Conservation (phyloP, 106 monocot species). For the Hemerocallis citrina region DNA sequence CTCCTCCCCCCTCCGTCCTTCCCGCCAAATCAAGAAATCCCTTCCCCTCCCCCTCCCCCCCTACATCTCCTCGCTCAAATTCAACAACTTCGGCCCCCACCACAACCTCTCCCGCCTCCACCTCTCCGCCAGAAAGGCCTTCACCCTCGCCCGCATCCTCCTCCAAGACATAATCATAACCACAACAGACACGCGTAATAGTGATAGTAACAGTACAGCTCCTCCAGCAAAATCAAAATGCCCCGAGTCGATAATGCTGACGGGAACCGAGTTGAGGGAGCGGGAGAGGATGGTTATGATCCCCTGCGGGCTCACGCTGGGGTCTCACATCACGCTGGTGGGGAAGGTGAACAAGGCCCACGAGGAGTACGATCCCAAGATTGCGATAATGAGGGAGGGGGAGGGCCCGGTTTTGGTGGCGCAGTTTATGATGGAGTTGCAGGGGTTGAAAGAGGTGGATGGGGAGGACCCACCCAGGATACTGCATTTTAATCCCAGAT, state of each 20-base stretch:
- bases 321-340: slow-evolving; percentile 79
- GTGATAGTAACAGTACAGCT: neutral
- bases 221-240: slow-evolving; percentile 16
- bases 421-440: slow-evolving; percentile 98
- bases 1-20: slow-evolving; percentile 1
- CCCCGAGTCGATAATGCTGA: slow-evolving; percentile 29
- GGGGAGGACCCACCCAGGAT: slow-evolving; percentile 94
- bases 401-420: slow-evolving; percentile 67
- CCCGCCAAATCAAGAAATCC: neutral
- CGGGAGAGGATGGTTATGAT: slow-evolving; percentile 43
- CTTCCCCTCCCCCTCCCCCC: slow-evolving; percentile 1
- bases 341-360: slow-evolving; percentile 52
- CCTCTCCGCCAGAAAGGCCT: slow-evolving; percentile 46
- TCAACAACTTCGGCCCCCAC: slow-evolving; percentile 10
- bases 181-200: no score
- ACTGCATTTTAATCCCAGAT: slow-evolving; percentile 84
- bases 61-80: slow-evolving; percentile 24
- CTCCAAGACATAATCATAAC: slow-evolving; percentile 5
- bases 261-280: slow-evolving; percentile 21
- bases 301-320: slow-evolving; percentile 85
- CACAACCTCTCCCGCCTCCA: slow-evolving; percentile 53
- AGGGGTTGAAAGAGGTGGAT: slow-evolving; percentile 83
- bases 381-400: slow-evolving; percentile 45
- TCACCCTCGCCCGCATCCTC: slow-evolving; percentile 27
- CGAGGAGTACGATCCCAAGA: slow-evolving; percentile 68